Base-by-base conservation (phyloP, 73 alveolate species). In the Tetrahymena borealis region DNA sequence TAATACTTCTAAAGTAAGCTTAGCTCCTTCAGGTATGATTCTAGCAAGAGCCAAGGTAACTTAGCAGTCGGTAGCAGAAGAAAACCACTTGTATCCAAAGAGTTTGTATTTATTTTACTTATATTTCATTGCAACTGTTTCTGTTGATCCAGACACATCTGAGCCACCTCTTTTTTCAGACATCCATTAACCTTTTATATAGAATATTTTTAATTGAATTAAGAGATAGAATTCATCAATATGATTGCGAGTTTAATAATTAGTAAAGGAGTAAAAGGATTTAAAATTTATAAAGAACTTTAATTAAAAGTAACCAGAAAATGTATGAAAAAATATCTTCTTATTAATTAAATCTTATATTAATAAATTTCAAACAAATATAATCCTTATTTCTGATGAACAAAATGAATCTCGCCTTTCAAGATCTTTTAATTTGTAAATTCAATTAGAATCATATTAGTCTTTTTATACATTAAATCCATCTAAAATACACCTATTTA, bases 131-230 rank as follows among this genome's bases (percentile, higher is more conserved):
- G 98, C 99, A 32, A 96, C 38, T 12, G 99, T 97, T n/a, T 91
- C 95, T 20, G 99, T 97, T n/a, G 97, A 98, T 16, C 93, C 91
- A 32, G 97, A 40, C 6, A 97, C 98, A 93, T 97, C 99, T 7
- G 98, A 97, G 3, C 99, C 99, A 90, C 99, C 99, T 38, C 93
- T 91, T 91, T 97, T 96, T 93, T 97, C 99, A 10, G 99, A 97
- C 99, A 97, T 97, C 99, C 98, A 97, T 91, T 97, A 94, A 15
- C 99, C 99, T 60, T 60, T n/a, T 0, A 15, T 24, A 18, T 15
- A n/a, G 28, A 39, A 39, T 39, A 9, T 9, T 39, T 60, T 24
- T 24, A 60, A 60, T 60, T n/a, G 28, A 20, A 24, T 8, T 24
- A 60, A 60, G 85, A 60, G 28, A 3, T n/a, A 15, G 38, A 60